phyloP scores from a whole-genome alignment of 23 red algal species.

The Agarophyton chilense region DNA sequence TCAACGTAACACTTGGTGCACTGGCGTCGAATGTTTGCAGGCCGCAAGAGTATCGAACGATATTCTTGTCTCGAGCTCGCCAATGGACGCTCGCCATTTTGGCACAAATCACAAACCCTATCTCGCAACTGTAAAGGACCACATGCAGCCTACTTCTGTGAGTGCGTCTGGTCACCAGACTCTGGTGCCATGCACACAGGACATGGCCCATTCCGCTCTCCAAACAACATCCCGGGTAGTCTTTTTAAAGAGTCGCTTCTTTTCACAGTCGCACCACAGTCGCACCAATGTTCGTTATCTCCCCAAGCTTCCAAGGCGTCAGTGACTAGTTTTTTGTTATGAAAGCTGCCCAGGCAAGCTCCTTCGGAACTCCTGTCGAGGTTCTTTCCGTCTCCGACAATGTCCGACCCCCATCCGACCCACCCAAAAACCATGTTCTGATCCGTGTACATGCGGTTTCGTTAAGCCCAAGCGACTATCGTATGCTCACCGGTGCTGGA shows the following conservation, averaged over 20 bases:
- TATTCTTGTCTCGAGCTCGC: neutral
- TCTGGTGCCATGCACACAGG: too few relatives aligned
- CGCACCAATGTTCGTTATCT: too few relatives aligned
- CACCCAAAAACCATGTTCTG: conserved; percentile 41
- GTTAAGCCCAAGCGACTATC: conserved; percentile 65
- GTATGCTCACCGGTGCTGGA: conserved; percentile 63
- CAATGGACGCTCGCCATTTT: conserved; percentile 9
- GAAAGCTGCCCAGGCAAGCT: conserved; percentile 22
- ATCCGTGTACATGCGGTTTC: conserved; percentile 56
- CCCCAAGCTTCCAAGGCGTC: too few relatives aligned
- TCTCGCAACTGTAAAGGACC: too few relatives aligned
- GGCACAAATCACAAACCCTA: neutral
- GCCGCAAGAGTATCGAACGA: neutral
- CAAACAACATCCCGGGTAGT: too few relatives aligned
- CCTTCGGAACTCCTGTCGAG: conserved; percentile 18
- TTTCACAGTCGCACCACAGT: too few relatives aligned
- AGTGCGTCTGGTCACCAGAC: too few relatives aligned
- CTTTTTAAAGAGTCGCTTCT: too few relatives aligned
- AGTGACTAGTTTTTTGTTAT: too few relatives aligned
- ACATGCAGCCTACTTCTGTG: too few relatives aligned
- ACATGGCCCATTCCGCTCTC: too few relatives aligned
- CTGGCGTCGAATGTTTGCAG: neutral
- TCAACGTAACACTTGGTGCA: too few relatives aligned
- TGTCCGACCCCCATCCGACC: conserved; percentile 12
- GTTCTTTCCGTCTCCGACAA: conserved; percentile 33